Conservation (phyloP, 2,329 filamentous ascomycete genomes). For the Nothophoma quercina region DNA sequence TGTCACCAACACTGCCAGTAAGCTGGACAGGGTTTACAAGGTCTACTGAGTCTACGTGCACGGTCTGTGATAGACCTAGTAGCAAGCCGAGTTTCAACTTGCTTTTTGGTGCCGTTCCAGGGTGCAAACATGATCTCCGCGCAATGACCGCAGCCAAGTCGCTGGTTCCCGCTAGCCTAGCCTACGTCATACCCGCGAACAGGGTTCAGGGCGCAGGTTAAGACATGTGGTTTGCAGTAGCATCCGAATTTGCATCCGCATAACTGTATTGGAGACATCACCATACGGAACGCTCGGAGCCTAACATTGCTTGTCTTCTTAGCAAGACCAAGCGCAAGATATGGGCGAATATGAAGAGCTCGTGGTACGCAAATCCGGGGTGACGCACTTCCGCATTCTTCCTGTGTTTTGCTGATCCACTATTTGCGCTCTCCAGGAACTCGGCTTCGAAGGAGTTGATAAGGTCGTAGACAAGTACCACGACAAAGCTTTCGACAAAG, state of each 20-base stretch:
- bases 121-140: constrained; percentile 9
- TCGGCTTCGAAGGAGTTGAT: constrained; percentile 47
- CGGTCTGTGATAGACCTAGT: no score
- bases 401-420: constrained; percentile 20
- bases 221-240: constrained; percentile 5
- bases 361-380: constrained; percentile 29
- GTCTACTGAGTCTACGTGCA: no score
- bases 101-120: not conserved
- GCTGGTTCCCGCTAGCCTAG: constrained; percentile 10
- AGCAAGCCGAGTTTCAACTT: not conserved
- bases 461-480: constrained; percentile 39
- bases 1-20: no score
- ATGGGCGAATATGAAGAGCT: constrained; percentile 40
- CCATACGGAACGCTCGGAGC: constrained; percentile 27
- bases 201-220: constrained; percentile 7
- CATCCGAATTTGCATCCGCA: constrained; percentile 10
- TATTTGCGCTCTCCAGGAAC: constrained; percentile 34
- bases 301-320: constrained; percentile 7
- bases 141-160: constrained; percentile 16
- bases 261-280: constrained; percentile 9
- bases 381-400: constrained; percentile 8
- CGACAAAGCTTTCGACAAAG: constrained; percentile 34
- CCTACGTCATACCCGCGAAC: constrained; percentile 12
- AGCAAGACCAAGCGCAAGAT: constrained; percentile 5
- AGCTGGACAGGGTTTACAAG: no score